Conservation (phyloP, 164 flowering plant species). For the Dillenia turbinata region DNA sequence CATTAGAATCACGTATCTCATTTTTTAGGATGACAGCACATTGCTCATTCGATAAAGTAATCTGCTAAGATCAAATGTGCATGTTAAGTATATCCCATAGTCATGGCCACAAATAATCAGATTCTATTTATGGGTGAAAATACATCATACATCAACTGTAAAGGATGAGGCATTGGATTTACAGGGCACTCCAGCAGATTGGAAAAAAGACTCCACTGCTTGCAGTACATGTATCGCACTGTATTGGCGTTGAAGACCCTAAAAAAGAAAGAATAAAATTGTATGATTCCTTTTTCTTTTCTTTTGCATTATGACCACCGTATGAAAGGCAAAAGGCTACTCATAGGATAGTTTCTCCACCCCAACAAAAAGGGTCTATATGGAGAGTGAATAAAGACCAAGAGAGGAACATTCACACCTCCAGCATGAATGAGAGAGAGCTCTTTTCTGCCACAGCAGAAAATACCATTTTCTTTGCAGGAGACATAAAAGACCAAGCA, state of each 20-base stretch:
- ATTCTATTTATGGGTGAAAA: neutral
- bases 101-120: neutral
- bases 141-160: conserved; percentile 57
- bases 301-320: too few relatives aligned
- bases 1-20: conserved; percentile 14
- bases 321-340: too few relatives aligned
- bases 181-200: conserved; percentile 54
- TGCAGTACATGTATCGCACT: conserved; percentile 70
- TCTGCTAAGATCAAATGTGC: conserved; percentile 27
- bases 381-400: neutral
- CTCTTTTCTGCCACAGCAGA: conserved; percentile 37
- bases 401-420: conserved; percentile 38
- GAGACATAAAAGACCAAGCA: conserved; percentile 89
- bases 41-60: conserved; percentile 48
- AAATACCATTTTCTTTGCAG: conserved; percentile 42
- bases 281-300: neutral
- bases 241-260: conserved; percentile 77
- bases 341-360: too few relatives aligned
- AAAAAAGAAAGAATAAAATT: conserved; percentile 6
- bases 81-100: conserved; percentile 9
- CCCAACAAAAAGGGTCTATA: neutral
- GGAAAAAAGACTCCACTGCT: conserved; percentile 58
- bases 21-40: conserved; percentile 35
- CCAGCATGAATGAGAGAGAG: conserved; percentile 72
- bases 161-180: conserved; percentile 53